phyloP scores from a whole-genome alignment of 768 basidiomycete genomes.

The Kwoniella mangroviensis region DNA sequence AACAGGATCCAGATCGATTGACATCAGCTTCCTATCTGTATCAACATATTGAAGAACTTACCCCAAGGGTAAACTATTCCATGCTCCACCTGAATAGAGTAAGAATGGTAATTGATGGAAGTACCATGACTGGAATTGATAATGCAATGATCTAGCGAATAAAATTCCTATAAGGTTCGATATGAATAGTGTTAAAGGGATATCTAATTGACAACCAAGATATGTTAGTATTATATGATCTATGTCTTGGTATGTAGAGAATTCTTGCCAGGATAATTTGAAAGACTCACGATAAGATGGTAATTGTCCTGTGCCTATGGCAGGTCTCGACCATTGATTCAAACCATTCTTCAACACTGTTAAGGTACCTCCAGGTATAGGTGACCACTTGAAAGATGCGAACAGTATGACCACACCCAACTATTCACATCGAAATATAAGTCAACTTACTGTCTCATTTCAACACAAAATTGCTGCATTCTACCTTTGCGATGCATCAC shows the following conservation, averaged over 20 bases:
- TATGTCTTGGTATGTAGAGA: background rate
- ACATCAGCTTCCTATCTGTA: background rate
- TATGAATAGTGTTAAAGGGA: slow-evolving; percentile 80
- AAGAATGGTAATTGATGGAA: slow-evolving; percentile 86
- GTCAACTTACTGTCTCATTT: background rate
- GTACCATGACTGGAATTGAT: slow-evolving; percentile 99
- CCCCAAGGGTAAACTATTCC: slow-evolving; percentile 63
- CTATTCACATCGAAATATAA: slow-evolving; percentile 13
- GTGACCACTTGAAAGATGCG: slow-evolving; percentile 77
- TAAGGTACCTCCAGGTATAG: slow-evolving; percentile 68
- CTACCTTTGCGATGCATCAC: background rate
- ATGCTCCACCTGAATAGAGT: slow-evolving; percentile 65
- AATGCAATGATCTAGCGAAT: slow-evolving; percentile 92
- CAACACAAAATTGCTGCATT: background rate
- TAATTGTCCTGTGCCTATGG: slow-evolving; percentile 63
- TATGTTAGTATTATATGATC: background rate
- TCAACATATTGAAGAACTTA: slow-evolving; percentile 11
- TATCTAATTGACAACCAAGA: slow-evolving; percentile 63
- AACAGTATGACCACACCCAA: slow-evolving; percentile 65
- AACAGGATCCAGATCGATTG: background rate
- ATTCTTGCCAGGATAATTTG: slow-evolving; percentile 27
- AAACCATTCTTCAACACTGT: slow-evolving; percentile 66
- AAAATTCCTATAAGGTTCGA: slow-evolving; percentile 89
- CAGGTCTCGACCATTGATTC: slow-evolving; percentile 60
- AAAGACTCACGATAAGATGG: slow-evolving; percentile 69